Conservation (phyloP, 352 stramenopile species). For the Phytophthora brassicae region DNA sequence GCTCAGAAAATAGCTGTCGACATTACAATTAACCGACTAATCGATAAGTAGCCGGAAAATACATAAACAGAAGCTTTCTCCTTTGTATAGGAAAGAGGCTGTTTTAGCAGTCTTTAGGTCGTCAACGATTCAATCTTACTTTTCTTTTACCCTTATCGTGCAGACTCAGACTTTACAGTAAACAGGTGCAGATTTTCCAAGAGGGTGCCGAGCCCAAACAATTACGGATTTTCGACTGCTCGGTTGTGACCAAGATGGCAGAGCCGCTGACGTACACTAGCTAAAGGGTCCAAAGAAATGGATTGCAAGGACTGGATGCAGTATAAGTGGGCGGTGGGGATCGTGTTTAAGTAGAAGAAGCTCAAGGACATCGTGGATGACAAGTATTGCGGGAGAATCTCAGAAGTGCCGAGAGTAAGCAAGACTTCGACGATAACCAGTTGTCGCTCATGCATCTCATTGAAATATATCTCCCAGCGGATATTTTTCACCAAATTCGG, state of each 20-base stretch:
- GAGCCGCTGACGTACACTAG: not conserved
- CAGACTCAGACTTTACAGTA: no score
- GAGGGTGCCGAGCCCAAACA: not conserved
- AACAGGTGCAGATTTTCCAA: not conserved
- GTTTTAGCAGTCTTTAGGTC: no score
- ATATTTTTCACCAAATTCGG: constrained; percentile 4
- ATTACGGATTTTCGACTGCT: not conserved
- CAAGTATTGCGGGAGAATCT: not conserved
- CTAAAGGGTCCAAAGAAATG: not conserved
- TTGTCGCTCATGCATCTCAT: constrained; percentile 5
- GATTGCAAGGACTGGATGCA: not conserved
- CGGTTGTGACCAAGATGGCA: not conserved
- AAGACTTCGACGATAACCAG: not conserved
- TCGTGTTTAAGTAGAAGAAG: not conserved
- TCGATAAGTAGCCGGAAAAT: no score
- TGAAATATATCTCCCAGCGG: not conserved
- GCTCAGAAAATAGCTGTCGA: no score
- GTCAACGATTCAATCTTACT: no score
- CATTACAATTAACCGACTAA: no score
- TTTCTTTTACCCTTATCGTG: no score
- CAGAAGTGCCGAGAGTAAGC: not conserved
- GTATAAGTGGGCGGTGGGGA: not conserved
- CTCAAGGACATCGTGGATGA: not conserved
- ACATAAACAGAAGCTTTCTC: no score
- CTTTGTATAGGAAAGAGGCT: no score